Evolutionary conservation across 1,284 basidiomycete species (phyloP).

Genomic region (Rhodotorula sp.): DNA sequence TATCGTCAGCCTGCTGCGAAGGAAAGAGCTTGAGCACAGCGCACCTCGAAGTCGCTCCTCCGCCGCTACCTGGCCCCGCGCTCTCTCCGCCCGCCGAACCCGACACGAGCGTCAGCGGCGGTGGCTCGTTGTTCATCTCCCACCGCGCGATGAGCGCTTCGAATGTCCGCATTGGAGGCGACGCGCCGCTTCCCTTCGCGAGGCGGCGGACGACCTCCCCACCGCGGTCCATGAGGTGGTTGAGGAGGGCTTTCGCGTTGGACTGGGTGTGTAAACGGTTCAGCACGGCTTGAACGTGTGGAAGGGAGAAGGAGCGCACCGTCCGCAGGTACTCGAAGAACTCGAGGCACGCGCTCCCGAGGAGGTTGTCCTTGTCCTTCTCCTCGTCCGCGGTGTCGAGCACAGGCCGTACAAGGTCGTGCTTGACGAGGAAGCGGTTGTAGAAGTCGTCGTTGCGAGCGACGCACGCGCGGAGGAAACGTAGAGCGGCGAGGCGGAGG

Average conservation of each 20-base stretch:
- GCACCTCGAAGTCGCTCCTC: constrained; percentile 3
- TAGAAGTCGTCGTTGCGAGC: constrained; percentile 84
- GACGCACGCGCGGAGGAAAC: constrained; percentile 85
- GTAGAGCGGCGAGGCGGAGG: constrained; percentile 81
- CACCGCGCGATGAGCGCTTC: constrained; percentile 72
- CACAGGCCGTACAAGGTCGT: constrained; percentile 79
- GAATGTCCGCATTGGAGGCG: constrained; percentile 62
- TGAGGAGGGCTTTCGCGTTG: constrained; percentile 66
- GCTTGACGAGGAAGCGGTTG: constrained; percentile 78
- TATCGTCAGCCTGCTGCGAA: not conserved
- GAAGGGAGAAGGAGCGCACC: constrained; percentile 57
- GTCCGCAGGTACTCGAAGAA: constrained; percentile 87
- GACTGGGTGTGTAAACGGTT: not conserved
- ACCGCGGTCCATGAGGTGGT: constrained; percentile 78
- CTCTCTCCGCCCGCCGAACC: not conserved
- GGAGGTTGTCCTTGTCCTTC: constrained; percentile 81
- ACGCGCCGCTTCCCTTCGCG: constrained; percentile 55
- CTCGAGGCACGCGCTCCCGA: constrained; percentile 92
- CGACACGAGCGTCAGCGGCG: constrained; percentile 53
- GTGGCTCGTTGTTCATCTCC: constrained; percentile 89
- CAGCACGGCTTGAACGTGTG: constrained; percentile 4
- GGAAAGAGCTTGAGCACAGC: not conserved
- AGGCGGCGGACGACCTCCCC: constrained; percentile 68
- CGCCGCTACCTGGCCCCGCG: not conserved
- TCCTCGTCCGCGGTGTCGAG: constrained; percentile 79